phyloP scores from a whole-genome alignment of 2,329 filamentous ascomycete species.

The Grosmannia serpens region DNA sequence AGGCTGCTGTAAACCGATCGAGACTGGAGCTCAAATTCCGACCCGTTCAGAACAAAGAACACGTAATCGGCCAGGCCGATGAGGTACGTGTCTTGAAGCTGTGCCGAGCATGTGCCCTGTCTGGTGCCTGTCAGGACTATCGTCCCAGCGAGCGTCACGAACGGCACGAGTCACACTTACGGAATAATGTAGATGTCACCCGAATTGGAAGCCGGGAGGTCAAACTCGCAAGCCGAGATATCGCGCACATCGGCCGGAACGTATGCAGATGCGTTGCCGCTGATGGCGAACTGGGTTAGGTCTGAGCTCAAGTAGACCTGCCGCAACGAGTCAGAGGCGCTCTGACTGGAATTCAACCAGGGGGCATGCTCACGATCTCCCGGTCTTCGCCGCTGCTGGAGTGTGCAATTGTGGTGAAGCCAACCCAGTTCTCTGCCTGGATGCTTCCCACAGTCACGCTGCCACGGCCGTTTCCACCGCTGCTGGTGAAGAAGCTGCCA shows the following conservation, averaged over 20 bases:
- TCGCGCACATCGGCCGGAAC: neutral
- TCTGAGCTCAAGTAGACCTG: constrained; percentile 1
- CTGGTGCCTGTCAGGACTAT: neutral
- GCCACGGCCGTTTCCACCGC: constrained; percentile 4
- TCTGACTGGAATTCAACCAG: neutral
- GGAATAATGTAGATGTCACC: neutral
- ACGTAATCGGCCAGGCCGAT: neutral
- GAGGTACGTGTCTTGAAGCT: neutral
- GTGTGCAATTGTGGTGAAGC: neutral
- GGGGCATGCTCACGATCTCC: neutral
- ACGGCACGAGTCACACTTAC: neutral
- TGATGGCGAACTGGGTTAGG: constrained; percentile 1
- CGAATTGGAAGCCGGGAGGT: neutral
- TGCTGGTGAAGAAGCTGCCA: constrained; percentile 5
- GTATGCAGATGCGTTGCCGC: neutral
- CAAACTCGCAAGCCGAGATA: neutral
- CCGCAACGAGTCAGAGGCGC: no score
- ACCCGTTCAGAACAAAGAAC: constrained; percentile 1
- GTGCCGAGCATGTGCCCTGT: neutral
- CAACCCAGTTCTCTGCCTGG: neutral
- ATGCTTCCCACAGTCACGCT: constrained; percentile 1
- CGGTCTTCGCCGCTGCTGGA: constrained; percentile 5
- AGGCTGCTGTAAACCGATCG: neutral
- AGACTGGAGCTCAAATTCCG: neutral
- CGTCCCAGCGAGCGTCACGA: no score